phyloP scores from a whole-genome alignment of 441 rosid species.

The Isatis lusitanica region DNA sequence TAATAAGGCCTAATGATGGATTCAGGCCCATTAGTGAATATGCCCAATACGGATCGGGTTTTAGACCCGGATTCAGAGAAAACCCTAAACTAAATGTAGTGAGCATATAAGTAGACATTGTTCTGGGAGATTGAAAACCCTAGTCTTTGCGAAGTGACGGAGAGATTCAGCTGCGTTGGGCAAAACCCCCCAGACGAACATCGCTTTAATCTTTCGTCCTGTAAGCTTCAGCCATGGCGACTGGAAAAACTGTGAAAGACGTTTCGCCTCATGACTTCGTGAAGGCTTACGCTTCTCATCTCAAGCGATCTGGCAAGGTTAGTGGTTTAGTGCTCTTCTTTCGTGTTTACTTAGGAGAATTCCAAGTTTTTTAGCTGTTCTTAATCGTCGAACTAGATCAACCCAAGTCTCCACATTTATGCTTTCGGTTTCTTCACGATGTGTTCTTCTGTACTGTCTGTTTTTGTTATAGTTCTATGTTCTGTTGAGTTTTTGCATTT shows the following conservation, averaged over 20 bases:
- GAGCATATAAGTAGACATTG: conserved; percentile 8
- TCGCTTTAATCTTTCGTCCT: conserved; percentile 11
- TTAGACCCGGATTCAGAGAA: conserved; percentile 2
- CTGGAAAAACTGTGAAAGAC: conserved; percentile 41
- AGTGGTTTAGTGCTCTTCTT: background rate
- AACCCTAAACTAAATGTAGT: conserved; percentile 22
- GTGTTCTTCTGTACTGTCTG: background rate
- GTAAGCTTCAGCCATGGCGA: conserved; percentile 28
- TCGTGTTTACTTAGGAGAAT: background rate
- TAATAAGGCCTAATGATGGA: too few relatives aligned
- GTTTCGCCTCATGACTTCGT: conserved; percentile 46
- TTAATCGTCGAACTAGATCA: background rate
- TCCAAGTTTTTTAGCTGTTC: background rate
- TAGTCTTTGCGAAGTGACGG: conserved; percentile 13
- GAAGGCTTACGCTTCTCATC: conserved; percentile 42
- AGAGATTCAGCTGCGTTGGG: conserved; percentile 30
- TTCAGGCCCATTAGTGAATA: background rate
- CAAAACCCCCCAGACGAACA: conserved; percentile 14
- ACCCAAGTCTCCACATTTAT: background rate
- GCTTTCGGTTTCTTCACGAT: background rate
- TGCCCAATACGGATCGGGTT: conserved; percentile 10
- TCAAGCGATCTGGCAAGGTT: conserved; percentile 48
- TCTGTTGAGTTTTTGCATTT: background rate
- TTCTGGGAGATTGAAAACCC: conserved; percentile 15
- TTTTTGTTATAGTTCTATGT: background rate